A percentile compares a stretch with the other conserved stretches of the same genome.
phyloP scores from a whole-genome alignment of 106 monocot genomes.

The Gastrodia elata region DNA sequence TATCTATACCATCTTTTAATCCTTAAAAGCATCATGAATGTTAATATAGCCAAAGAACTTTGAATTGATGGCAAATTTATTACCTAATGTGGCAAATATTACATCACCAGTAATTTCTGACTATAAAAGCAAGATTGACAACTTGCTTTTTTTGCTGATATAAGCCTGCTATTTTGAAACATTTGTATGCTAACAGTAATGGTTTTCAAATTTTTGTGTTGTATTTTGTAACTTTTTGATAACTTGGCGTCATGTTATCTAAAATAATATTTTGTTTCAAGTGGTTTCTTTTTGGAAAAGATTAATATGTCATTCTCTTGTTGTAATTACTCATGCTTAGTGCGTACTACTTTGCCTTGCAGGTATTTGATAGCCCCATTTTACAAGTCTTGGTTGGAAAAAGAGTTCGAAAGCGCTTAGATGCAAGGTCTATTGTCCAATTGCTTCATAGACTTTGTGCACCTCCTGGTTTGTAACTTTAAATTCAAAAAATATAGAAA shows the following conservation, averaged over 20 bases:
- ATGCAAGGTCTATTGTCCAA: constrained; percentile 72
- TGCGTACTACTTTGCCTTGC: constrained; percentile 5
- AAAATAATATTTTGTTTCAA: background rate
- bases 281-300: background rate
- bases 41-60: too few species aligned
- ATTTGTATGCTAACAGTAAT: too few species aligned
- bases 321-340: background rate
- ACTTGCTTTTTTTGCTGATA: too few species aligned
- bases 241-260: background rate
- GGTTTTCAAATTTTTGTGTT: background rate
- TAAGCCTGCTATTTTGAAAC: too few species aligned
- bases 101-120: too few species aligned
- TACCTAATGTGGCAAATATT: too few species aligned
- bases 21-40: background rate
- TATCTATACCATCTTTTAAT: background rate
- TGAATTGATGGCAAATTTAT: too few species aligned
- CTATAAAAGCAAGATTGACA: too few species aligned
- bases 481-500: background rate
- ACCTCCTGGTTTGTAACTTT: constrained; percentile 60
- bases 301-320: background rate
- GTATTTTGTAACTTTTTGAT: background rate
- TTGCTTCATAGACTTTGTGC: constrained; percentile 70
- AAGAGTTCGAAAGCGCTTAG: constrained; percentile 65
- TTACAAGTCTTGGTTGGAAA: constrained; percentile 79
- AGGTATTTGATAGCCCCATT: constrained; percentile 89